These are phyloP conservation scores for Urostyla sp. DNA, from an alignment of 73 alveolate species.

Conservation along the genomic window DNA sequence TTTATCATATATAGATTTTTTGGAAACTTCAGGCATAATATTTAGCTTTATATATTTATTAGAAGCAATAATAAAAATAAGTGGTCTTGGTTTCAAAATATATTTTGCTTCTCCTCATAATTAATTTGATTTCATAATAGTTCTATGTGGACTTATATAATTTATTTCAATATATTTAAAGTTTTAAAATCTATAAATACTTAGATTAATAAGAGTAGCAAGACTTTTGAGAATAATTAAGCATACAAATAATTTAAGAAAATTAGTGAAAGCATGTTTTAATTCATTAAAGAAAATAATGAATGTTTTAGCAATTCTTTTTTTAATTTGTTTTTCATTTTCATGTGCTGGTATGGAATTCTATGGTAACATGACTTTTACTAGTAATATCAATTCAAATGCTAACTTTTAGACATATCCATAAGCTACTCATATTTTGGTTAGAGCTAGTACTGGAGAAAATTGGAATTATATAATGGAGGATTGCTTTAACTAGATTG, in stretches of 20 bases:
- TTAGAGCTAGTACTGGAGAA: conserved; percentile 55
- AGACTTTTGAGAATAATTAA: conserved; percentile 65
- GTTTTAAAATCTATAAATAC: conserved; percentile 38
- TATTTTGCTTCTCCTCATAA: conserved; percentile 46
- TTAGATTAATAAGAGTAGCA: conserved; percentile 67
- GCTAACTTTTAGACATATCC: conserved; percentile 62
- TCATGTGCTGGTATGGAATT: conserved; percentile 63
- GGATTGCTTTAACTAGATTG: conserved; percentile 43
- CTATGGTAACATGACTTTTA: conserved; percentile 42
- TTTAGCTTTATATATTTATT: conserved; percentile 35
- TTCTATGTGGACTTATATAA: not conserved
- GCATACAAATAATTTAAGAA: conserved; percentile 53
- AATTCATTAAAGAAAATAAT: conserved; percentile 55
- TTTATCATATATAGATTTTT: not conserved
- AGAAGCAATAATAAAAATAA: conserved; percentile 52
- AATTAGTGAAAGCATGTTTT: conserved; percentile 56
- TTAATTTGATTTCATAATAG: conserved; percentile 67
- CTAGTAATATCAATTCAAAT: conserved; percentile 43
- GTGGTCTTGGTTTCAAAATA: conserved; percentile 41
- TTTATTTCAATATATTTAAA: conserved; percentile 18
- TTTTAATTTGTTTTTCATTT: conserved; percentile 39
- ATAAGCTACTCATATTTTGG: conserved; percentile 13
- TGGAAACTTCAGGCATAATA: not conserved
- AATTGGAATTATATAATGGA: conserved; percentile 69
- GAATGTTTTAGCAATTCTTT: conserved; percentile 30